Evolutionary conservation across 2,329 filamentous ascomycete species (phyloP), one percentile per base, ranked within the genome.

Genomic region (Fusarium buxicola): DNA sequence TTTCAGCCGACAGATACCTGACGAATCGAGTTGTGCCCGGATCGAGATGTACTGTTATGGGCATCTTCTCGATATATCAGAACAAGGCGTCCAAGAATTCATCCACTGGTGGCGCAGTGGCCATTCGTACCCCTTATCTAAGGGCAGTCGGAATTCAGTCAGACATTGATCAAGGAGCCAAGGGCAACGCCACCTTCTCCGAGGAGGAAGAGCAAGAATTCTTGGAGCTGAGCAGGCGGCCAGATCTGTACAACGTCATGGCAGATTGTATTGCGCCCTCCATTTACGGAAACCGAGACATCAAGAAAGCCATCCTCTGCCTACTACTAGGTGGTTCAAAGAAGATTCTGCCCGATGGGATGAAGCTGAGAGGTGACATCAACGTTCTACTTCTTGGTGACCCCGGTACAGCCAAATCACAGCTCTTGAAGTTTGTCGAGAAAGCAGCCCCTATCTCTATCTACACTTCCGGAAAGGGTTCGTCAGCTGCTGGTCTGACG

Each of bases 161-260:
- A 10, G 94, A 97, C 72, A 82, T 95, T 12, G 94, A 97, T 70
- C 91, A 96, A 72, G 94, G 92, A 4, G 88, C 91, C 48, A 96
- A 96, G 74, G 94, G 94, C 16, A 89, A 87, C 66, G 87, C 90
- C 0, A 85, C 90, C 13, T 98, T 97, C 76, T 91, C 91, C 0
- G 95, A 97, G 75, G 93, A 97, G 72, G 95, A 99, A 71, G 95
- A 99, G 77, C 94, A 98, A 75, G 94, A 99, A 69, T 99, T 98
- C 61, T 77, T 89, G 46, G 94, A 98, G 73, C 86, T 99, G 81
- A 97, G 94, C 74, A 85, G 95, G 65, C 84, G 92, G 47, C 92
- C 93, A 8, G 94, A 98, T 73, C 85, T 99, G n/a, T 99, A 98
- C 77, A 90, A 90, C 30, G 83, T 92, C 32, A 94, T 99, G 79